Evolutionary conservation across 768 basidiomycete species (phyloP).

Genomic region (Russula olivacea): DNA sequence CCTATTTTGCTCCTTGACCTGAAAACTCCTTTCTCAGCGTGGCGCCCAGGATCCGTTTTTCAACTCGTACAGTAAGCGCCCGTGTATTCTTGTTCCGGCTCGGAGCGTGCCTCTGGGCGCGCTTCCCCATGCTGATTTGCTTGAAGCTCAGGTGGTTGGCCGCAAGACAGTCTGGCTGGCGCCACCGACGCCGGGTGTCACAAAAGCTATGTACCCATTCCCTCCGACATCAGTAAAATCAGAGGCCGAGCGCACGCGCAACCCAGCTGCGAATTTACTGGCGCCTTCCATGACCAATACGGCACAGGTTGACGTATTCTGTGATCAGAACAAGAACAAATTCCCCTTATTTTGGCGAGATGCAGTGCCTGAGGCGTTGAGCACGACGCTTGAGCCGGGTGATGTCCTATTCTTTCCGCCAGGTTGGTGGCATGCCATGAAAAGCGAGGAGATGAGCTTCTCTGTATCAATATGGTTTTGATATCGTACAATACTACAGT

Average conservation of each 20-base stretch:
- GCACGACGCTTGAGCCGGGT: constrained; percentile 65
- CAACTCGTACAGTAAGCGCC: constrained; percentile 74
- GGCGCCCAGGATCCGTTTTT: constrained; percentile 78
- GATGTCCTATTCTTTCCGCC: constrained; percentile 88
- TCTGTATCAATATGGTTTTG: constrained; percentile 93
- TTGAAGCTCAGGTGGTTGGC: constrained; percentile 80
- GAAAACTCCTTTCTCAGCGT: constrained; percentile 7
- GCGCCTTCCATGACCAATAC: constrained; percentile 70
- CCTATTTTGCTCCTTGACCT: constrained; percentile 18
- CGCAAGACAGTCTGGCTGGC: constrained; percentile 90
- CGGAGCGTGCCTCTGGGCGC: background rate
- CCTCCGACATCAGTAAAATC: constrained; percentile 25
- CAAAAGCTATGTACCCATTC: constrained; percentile 56
- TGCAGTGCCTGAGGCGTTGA: constrained; percentile 55
- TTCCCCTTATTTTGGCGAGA: constrained; percentile 51
- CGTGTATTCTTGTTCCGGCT: background rate
- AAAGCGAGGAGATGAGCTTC: constrained; percentile 73
- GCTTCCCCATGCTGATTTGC: background rate
- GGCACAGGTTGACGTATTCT: constrained; percentile 75
- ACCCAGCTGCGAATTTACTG: constrained; percentile 37
- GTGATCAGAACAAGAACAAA: constrained; percentile 26
- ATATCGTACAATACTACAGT: constrained; percentile 3
- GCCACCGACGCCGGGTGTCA: constrained; percentile 45
- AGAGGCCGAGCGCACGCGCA: constrained; percentile 27
- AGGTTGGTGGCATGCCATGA: constrained; percentile 94